These are phyloP conservation scores for Debaryomyces tyrocola DNA, from an alignment of 805 yeast genomes.

Conservation along the genomic window DNA sequence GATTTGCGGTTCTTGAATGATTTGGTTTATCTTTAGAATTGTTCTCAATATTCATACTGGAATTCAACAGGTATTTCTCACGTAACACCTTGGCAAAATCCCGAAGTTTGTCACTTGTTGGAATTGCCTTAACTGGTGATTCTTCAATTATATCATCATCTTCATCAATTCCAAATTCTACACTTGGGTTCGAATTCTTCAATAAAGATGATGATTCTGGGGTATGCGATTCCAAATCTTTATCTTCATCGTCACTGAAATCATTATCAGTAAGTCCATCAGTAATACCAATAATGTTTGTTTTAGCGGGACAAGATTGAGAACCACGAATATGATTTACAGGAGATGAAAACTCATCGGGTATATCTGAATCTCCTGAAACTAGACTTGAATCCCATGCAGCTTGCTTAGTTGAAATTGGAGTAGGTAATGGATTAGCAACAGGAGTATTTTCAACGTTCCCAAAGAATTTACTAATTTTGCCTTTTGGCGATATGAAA, in stretches of 20 bases:
- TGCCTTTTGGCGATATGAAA: background rate
- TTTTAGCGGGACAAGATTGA: background rate
- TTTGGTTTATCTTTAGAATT: background rate
- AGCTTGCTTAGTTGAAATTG: background rate
- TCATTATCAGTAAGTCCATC: slow-evolving; percentile 18
- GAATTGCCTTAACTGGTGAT: slow-evolving; percentile 32
- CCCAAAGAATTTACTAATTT: slow-evolving; percentile 15
- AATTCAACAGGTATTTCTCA: slow-evolving; percentile 21
- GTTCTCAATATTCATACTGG: background rate
- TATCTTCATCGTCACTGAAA: slow-evolving; percentile 4
- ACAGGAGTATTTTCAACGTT: background rate
- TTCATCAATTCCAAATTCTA: slow-evolving; percentile 21
- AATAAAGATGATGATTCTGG: slow-evolving; percentile 3
- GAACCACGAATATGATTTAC: slow-evolving; percentile 3
- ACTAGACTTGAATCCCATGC: slow-evolving; percentile 5
- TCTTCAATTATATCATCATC: slow-evolving; percentile 41
- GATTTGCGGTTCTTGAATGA: background rate
- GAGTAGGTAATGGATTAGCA: background rate
- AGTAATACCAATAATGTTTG: slow-evolving; percentile 8
- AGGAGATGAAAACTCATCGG: slow-evolving; percentile 30
- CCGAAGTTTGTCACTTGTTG: slow-evolving; percentile 2
- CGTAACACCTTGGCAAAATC: slow-evolving; percentile 16
- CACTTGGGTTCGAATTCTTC: slow-evolving; percentile 3
- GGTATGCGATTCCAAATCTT: background rate
- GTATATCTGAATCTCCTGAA: slow-evolving; percentile 28